Evolutionary conservation across 306 rosid species (phyloP).

Genomic region (Trifolium subterraneum): DNA sequence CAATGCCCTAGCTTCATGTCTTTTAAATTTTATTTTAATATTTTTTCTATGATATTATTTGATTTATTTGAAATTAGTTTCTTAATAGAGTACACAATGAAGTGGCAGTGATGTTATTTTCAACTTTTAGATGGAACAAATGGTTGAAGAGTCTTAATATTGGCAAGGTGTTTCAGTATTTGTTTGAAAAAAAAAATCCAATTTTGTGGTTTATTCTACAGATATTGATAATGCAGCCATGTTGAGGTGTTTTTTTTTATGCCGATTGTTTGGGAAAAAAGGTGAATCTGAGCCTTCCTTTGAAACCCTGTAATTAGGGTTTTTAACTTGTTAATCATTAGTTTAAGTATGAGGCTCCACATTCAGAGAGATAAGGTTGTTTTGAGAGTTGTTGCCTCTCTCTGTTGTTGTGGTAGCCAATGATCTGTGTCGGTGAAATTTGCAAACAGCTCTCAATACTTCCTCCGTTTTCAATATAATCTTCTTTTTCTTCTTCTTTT

Average conservation of each 20-base stretch:
- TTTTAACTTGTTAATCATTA: constrained; percentile 21
- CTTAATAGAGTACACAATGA: not conserved
- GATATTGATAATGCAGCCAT: constrained; percentile 35
- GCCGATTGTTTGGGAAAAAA: constrained; percentile 21
- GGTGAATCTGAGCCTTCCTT: constrained; percentile 33
- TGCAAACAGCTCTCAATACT: not conserved
- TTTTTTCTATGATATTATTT: not conserved
- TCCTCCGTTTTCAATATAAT: not conserved
- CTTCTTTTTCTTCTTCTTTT: not conserved
- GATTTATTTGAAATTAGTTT: not conserved
- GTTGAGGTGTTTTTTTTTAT: not conserved
- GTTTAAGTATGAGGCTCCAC: constrained; percentile 44
- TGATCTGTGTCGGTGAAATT: not conserved
- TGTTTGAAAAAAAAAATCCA: not conserved
- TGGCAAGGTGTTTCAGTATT: constrained; percentile 37
- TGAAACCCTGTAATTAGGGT: not conserved
- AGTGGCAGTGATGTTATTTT: constrained; percentile 37
- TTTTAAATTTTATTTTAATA: not conserved
- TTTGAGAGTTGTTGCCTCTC: constrained; percentile 3
- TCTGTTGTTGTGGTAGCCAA: not conserved
- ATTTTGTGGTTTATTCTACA: not conserved
- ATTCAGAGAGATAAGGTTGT: not conserved
- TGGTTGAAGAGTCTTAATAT: not conserved
- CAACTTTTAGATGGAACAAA: not conserved
- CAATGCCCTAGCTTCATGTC: not conserved